A percentile compares a stretch with the other conserved stretches of the same genome.
Evolutionary conservation across 108 stramenopile genomes (phyloP).

Genomic region (Phaeodactylum tricornutum): DNA sequence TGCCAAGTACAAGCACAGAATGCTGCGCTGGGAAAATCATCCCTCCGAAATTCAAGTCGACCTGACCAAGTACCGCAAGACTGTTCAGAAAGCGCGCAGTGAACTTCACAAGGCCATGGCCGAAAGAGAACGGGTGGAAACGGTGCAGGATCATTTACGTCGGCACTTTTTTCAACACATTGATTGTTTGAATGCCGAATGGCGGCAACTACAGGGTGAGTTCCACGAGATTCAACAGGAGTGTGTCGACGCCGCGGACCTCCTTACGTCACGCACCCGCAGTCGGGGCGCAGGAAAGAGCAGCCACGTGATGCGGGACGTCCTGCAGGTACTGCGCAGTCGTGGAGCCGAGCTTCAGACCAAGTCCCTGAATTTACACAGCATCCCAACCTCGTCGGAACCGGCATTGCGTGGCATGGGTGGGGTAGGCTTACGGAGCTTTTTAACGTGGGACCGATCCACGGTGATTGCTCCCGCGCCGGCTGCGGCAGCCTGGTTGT

Average conservation of each 20-base stretch:
- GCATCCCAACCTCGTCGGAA: no score
- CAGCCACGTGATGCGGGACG: slow-evolving; percentile 56
- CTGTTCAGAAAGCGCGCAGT: slow-evolving; percentile 58
- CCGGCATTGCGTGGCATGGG: slow-evolving; percentile 36
- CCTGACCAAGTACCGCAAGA: slow-evolving; percentile 64
- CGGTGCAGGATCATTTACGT: slow-evolving; percentile 43
- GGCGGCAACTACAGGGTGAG: slow-evolving; percentile 33
- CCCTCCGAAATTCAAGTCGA: slow-evolving; percentile 72
- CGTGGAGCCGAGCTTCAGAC: slow-evolving; percentile 30
- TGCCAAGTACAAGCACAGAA: slow-evolving; percentile 64
- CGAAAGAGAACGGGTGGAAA: slow-evolving; percentile 49
- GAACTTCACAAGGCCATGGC: slow-evolving; percentile 47
- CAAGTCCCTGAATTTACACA: slow-evolving; percentile 12
- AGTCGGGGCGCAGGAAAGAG: slow-evolving; percentile 35
- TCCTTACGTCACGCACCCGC: slow-evolving; percentile 35
- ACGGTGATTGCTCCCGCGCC: slow-evolving; percentile 11
- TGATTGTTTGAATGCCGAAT: slow-evolving; percentile 39
- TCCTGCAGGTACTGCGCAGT: slow-evolving; percentile 35
- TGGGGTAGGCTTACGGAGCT: slow-evolving; percentile 27
- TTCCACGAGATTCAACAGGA: slow-evolving; percentile 25
- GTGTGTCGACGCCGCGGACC: slow-evolving; percentile 55
- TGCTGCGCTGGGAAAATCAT: slow-evolving; percentile 72
- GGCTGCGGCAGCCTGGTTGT: slow-evolving; percentile 58
- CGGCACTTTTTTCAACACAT: slow-evolving; percentile 54
- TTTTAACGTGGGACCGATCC: slow-evolving; percentile 25